These are phyloP conservation scores for Quercus mongolica DNA, from an alignment of 306 rosid genomes.

Conservation along the genomic window DNA sequence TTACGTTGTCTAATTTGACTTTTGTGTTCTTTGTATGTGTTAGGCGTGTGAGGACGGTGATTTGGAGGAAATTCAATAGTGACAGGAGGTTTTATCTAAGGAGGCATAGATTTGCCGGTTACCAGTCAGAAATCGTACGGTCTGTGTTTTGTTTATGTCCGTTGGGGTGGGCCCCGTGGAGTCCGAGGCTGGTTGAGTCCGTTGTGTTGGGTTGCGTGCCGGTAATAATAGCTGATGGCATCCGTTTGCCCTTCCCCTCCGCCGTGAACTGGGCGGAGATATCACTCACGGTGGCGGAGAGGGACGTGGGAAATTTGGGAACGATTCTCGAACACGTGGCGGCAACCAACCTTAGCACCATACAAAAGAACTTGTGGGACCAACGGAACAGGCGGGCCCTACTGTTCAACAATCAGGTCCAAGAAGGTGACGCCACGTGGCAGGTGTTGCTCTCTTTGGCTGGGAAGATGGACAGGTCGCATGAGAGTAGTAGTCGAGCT, in stretches of 20 bases:
- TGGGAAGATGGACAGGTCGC: slow-evolving; percentile 49
- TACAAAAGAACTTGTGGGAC: slow-evolving; percentile 73
- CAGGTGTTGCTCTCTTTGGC: slow-evolving; percentile 47
- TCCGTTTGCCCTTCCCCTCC: slow-evolving; percentile 60
- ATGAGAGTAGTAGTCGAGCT: slow-evolving; percentile 4
- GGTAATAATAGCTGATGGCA: slow-evolving; percentile 78
- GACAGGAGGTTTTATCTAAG: slow-evolving; percentile 70
- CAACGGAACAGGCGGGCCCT: slow-evolving; percentile 52
- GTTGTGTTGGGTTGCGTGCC: slow-evolving; percentile 87
- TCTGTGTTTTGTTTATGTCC: slow-evolving; percentile 86
- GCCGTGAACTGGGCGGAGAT: slow-evolving; percentile 76
- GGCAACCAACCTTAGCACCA: slow-evolving; percentile 57
- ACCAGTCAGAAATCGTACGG: slow-evolving; percentile 83
- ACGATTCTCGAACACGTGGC: slow-evolving; percentile 72
- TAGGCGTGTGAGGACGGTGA: slow-evolving; percentile 74
- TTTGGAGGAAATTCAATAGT: slow-evolving; percentile 66
- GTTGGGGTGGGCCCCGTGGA: slow-evolving; percentile 99
- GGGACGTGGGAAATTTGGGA: slow-evolving; percentile 61
- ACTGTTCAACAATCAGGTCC: slow-evolving; percentile 41
- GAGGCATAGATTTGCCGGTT: slow-evolving; percentile 75
- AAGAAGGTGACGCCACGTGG: slow-evolving; percentile 97
- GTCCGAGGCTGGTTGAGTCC: slow-evolving; percentile 88
- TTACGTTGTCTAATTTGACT: not conserved
- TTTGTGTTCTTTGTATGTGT: not conserved
- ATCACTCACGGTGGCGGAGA: slow-evolving; percentile 76